Evolutionary conservation across 108 stramenopile genomes (phyloP).

Genomic region (Cylindrotheca closterium): DNA sequence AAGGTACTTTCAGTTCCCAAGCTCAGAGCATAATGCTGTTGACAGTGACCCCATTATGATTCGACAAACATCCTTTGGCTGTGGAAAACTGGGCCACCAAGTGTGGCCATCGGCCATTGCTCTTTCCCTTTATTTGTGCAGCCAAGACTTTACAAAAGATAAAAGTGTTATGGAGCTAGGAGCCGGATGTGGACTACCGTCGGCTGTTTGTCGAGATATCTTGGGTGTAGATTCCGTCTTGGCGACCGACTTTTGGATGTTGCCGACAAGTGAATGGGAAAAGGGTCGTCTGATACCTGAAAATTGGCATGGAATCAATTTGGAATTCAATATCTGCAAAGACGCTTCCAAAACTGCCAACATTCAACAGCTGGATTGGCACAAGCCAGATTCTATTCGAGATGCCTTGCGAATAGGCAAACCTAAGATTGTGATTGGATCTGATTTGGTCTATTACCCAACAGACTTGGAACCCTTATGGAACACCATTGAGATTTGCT

Average conservation of each 20-base stretch:
- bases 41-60: conserved; percentile 4
- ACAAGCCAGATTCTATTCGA: conserved; percentile 13
- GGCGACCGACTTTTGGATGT: conserved; percentile 45
- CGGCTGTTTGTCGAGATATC: conserved; percentile 24
- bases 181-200: conserved; percentile 40
- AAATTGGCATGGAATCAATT: conserved; percentile 39
- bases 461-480: conserved; percentile 31
- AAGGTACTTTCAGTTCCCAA: conserved; percentile 28
- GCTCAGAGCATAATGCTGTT: neutral
- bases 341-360: neutral
- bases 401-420: neutral
- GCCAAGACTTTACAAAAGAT: neutral
- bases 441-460: conserved; percentile 38
- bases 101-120: conserved; percentile 43
- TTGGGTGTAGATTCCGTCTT: conserved; percentile 9
- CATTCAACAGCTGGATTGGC: conserved; percentile 41
- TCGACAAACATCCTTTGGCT: conserved; percentile 49
- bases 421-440: conserved; percentile 36
- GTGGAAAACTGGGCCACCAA: conserved; percentile 36
- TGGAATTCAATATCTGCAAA: conserved; percentile 35
- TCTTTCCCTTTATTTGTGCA: conserved; percentile 15
- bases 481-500: conserved; percentile 28
- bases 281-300: conserved; percentile 36
- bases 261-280: conserved; percentile 1
- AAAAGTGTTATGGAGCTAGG: conserved; percentile 34